These are phyloP conservation scores for Polyporus arcularius DNA, from an alignment of 768 basidiomycete genomes.

Conservation along the genomic window DNA sequence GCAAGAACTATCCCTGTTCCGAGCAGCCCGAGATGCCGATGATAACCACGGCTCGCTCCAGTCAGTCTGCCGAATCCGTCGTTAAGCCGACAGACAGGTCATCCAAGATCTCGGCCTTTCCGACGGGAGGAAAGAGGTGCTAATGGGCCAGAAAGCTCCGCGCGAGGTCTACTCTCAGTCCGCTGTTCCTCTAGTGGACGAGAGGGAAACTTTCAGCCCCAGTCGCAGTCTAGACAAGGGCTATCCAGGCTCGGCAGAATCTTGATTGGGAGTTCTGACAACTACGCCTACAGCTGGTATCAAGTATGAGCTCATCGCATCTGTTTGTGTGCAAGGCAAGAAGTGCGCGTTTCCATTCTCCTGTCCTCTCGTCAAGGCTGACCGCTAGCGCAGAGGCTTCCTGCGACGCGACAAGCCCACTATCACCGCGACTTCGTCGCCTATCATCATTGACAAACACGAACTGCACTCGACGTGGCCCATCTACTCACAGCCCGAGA, in stretches of 20 bases:
- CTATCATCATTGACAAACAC: slow-evolving; percentile 88
- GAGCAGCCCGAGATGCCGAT: too few relatives aligned
- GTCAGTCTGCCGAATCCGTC: not conserved
- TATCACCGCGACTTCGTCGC: slow-evolving; percentile 64
- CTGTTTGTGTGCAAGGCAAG: slow-evolving; percentile 84
- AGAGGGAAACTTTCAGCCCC: too few relatives aligned
- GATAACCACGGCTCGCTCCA: too few relatives aligned
- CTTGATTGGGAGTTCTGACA: not conserved
- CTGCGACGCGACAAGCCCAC: slow-evolving; percentile 78
- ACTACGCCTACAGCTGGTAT: slow-evolving; percentile 60
- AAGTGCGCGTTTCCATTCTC: slow-evolving; percentile 49
- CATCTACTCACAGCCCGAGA: slow-evolving; percentile 78
- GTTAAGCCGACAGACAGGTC: not conserved
- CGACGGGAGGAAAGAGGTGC: too few relatives aligned
- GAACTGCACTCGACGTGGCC: slow-evolving; percentile 95
- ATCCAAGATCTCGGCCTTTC: too few relatives aligned
- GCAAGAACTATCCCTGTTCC: not conserved
- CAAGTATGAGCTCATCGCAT: slow-evolving; percentile 87
- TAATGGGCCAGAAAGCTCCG: too few relatives aligned
- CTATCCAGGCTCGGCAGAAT: not conserved
- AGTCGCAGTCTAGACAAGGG: too few relatives aligned
- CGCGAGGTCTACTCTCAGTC: too few relatives aligned
- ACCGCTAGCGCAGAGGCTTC: slow-evolving; percentile 56
- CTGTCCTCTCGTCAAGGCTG: not conserved
- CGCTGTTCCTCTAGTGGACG: too few relatives aligned